Base-by-base conservation (phyloP, 129 eudicot species). In the Solidago caesia region DNA sequence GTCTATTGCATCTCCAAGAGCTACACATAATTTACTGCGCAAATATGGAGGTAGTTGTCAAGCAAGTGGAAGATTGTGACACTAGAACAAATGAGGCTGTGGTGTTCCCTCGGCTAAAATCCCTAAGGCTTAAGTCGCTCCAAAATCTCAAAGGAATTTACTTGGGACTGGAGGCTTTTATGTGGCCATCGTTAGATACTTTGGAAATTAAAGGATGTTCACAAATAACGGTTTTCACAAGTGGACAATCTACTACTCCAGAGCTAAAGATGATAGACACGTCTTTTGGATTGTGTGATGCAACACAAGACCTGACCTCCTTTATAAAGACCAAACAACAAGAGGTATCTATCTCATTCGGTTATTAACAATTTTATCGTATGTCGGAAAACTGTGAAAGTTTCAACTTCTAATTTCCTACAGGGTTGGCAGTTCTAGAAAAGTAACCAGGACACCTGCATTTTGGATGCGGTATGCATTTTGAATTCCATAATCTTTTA, bases 141-240 rank as follows among this genome's bases (percentile, higher is more conserved):
- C 0, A 4, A 7, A 69, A 29, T 29, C 47, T 49, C 74, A 51
- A 33, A 45, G 39, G 39, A 33, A 1, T 33, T 33, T 33, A 33
- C 21, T 33, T 33, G 39, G 39, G 39, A 33, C 3, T 9, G 74
- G 72, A 47, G 57, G 72, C 6, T 26, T 48, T 51, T 70, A 1
- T 15, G 39, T 70, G 64, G 75, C 75, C 63, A 70, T 70, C 51
- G 1, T 52, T 70, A 52, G 14, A 70, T 39, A 41, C 64, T 29
- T 8, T 70, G 39, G 10, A 53, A 55, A 41, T 71, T 21, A 21
- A 15, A 15, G 2, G 9, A 4, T 71, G 75, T 56, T 33, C 64
- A 10, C 4, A 53, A 41, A 41, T 55, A 55, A 55, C 47, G 14
- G 65, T 71, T 71, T 71, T 71, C 75, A 71, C 16, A 7, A 15